Evolutionary conservation across 2,329 filamentous ascomycete species (phyloP).

Genomic region (Clarireedia monteithiana): DNA sequence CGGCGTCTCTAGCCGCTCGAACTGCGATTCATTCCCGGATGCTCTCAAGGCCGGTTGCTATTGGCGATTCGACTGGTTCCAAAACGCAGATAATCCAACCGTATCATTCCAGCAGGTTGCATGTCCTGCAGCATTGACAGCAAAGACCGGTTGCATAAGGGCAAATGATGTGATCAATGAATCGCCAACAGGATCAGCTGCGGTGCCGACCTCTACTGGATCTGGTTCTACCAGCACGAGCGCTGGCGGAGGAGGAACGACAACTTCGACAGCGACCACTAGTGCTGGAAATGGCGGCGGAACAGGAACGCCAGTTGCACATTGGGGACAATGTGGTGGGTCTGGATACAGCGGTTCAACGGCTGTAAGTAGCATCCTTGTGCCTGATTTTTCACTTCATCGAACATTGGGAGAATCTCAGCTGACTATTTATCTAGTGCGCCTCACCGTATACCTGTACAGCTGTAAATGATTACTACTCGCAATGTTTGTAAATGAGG

Average conservation of each 20-base stretch:
- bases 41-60: slow-evolving; percentile 38
- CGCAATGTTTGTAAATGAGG: slow-evolving; percentile 9
- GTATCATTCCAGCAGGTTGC: slow-evolving; percentile 38
- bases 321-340: slow-evolving; percentile 7
- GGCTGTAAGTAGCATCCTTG: background rate
- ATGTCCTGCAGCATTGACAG: slow-evolving; percentile 38
- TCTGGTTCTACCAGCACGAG: background rate
- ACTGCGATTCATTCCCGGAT: slow-evolving; percentile 37
- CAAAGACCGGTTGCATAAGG: slow-evolving; percentile 33
- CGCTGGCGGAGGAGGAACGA: background rate
- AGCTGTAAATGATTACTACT: background rate
- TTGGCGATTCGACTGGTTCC: slow-evolving; percentile 47
- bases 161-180: slow-evolving; percentile 6
- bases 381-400: background rate
- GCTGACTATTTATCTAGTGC: background rate
- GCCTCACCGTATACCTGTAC: slow-evolving; percentile 2
- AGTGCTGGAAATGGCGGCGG: background rate
- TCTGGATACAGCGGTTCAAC: background rate
- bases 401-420: too few relatives aligned
- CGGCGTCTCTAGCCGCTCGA: slow-evolving; percentile 35
- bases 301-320: background rate
- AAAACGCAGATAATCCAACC: slow-evolving; percentile 38
- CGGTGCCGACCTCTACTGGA: background rate
- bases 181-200: slow-evolving; percentile 1
- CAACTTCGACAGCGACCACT: background rate